A percentile compares a stretch with the other conserved stretches of the same genome.
Conservation (phyloP, 2,329 filamentous ascomycete genomes). For the Apiospora koreana region DNA sequence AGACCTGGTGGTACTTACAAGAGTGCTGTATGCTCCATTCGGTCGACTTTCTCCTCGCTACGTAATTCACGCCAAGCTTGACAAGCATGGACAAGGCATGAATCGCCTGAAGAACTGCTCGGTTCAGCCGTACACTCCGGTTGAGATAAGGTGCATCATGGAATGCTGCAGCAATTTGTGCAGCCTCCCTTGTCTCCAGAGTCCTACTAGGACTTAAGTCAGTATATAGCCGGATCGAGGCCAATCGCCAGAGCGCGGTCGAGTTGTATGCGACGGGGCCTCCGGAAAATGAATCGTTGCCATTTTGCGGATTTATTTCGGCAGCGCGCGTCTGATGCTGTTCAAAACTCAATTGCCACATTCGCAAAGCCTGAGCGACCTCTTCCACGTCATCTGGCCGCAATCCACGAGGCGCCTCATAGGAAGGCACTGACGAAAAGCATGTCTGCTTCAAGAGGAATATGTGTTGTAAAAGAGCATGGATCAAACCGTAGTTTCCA, state of each 20-base stretch:
- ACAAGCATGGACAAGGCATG: constrained; percentile 69
- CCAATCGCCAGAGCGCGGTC: constrained; percentile 59
- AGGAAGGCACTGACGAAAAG: constrained; percentile 49
- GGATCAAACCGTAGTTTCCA: constrained; percentile 72
- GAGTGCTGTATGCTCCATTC: constrained; percentile 67
- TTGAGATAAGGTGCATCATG: constrained; percentile 58
- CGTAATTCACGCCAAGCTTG: constrained; percentile 63
- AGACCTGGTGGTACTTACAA: constrained; percentile 41
- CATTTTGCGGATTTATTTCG: constrained; percentile 46
- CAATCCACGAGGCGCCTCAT: constrained; percentile 51
- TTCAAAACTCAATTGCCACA: constrained; percentile 62
- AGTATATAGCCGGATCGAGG: constrained; percentile 66
- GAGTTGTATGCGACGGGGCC: constrained; percentile 69
- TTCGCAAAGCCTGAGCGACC: constrained; percentile 53
- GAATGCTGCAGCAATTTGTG: constrained; percentile 62
- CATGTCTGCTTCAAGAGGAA: constrained; percentile 68
- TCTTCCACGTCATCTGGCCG: constrained; percentile 58
- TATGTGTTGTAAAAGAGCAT: constrained; percentile 72
- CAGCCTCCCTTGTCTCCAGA: constrained; percentile 65
- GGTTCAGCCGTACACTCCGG: constrained; percentile 59
- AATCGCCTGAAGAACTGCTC: constrained; percentile 67
- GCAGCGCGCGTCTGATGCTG: constrained; percentile 53
- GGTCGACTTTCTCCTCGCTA: constrained; percentile 60
- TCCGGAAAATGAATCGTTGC: constrained; percentile 53
- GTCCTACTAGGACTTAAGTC: constrained; percentile 64